A percentile compares a stretch with the other conserved stretches of the same genome.
phyloP scores from a whole-genome alignment of 2,329 filamentous ascomycete species.

The Colletotrichum gloeosporioides region DNA sequence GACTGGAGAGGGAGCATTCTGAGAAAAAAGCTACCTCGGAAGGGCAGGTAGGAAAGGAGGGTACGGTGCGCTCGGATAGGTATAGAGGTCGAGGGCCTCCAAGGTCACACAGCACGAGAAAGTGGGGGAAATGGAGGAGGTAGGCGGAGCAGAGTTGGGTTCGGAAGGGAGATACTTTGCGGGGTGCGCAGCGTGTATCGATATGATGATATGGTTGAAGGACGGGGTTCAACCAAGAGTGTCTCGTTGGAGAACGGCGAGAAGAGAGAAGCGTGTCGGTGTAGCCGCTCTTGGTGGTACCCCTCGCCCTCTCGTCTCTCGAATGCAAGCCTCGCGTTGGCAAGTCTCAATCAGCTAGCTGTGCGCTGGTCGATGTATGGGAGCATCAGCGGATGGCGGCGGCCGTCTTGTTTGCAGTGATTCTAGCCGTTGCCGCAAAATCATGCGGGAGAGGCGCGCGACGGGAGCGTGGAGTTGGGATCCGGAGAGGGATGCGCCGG shows the following conservation, averaged over 20 bases:
- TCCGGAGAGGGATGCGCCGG: constrained; percentile 16
- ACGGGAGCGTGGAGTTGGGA: constrained; percentile 4
- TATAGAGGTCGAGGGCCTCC: constrained; percentile 25
- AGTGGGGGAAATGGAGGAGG: constrained; percentile 27
- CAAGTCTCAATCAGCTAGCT: background rate
- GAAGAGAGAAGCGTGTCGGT: background rate
- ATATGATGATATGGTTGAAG: constrained; percentile 1
- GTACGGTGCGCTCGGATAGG: constrained; percentile 22
- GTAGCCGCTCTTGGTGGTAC: background rate
- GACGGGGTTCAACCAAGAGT: background rate
- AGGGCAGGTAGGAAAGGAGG: constrained; percentile 22
- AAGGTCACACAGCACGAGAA: constrained; percentile 38
- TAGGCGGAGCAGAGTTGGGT: constrained; percentile 18
- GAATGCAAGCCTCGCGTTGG: constrained; percentile 1
- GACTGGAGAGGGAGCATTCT: constrained; percentile 60
- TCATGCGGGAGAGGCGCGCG: constrained; percentile 1
- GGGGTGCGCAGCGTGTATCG: constrained; percentile 11
- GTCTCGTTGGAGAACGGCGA: background rate
- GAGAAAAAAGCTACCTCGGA: constrained; percentile 15
- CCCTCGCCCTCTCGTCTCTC: background rate
- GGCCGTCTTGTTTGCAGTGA: background rate
- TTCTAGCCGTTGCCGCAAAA: background rate
- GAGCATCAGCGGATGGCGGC: background rate
- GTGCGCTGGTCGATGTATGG: background rate
- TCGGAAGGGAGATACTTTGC: constrained; percentile 12